Percentiles rank a stretch among this genome's conserved stretches.
Conservation (phyloP, 768 basidiomycete species). For the Pleurotus eryngii region DNA sequence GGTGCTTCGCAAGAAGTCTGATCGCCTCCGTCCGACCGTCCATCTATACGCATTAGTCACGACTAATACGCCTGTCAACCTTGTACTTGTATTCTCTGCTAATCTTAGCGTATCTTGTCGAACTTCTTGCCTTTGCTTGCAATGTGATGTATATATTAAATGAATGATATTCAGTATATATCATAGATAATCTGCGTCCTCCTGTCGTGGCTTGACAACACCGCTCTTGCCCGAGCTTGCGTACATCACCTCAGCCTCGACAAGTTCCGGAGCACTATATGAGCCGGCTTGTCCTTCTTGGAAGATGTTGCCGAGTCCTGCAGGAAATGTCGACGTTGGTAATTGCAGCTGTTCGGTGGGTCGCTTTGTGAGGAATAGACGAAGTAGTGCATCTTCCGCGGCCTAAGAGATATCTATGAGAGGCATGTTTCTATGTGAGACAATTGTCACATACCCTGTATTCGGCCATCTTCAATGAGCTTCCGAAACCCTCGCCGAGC, state of each 20-base stretch:
- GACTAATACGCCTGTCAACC: constrained; percentile 10
- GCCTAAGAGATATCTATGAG: constrained; percentile 42
- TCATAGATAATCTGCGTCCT: background rate
- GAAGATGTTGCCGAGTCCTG: constrained; percentile 52
- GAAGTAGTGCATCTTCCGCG: constrained; percentile 80
- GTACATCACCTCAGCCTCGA: constrained; percentile 63
- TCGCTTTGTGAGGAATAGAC: constrained; percentile 78
- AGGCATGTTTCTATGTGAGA: background rate
- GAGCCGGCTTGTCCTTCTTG: constrained; percentile 37
- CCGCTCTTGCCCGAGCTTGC: constrained; percentile 63
- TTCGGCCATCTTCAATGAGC: constrained; percentile 92
- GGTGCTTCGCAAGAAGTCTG: constrained; percentile 12
- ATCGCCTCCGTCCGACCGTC: background rate
- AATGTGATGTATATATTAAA: background rate
- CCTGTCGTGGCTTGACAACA: constrained; percentile 8
- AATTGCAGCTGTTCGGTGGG: constrained; percentile 66
- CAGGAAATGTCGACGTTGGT: constrained; percentile 73
- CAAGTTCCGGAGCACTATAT: constrained; percentile 55
- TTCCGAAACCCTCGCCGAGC: constrained; percentile 93
- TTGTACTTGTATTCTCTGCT: background rate
- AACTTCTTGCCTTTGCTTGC: background rate
- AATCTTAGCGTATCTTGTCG: constrained; percentile 3
- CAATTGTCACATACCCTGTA: constrained; percentile 58
- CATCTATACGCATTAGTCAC: background rate
- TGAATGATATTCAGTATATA: background rate